These are phyloP conservation scores for Tylopilus sp. DNA, from an alignment of 768 basidiomycete species.

Conservation along the genomic window DNA sequence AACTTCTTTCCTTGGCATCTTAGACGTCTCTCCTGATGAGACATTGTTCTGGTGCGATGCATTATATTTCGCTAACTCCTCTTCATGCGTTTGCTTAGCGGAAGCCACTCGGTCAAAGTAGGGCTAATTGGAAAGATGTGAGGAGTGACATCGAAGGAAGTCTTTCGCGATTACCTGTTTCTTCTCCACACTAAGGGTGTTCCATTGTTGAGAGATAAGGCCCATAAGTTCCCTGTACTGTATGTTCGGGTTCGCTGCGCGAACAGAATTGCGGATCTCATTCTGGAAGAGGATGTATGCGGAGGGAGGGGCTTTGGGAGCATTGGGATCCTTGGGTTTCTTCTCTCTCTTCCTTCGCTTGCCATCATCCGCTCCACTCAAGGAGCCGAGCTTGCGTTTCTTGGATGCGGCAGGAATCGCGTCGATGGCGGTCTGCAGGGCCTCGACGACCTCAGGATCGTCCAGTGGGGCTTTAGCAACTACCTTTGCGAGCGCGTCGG, in stretches of 20 bases:
- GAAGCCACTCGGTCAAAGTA: slow-evolving; percentile 42
- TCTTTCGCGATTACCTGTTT: slow-evolving; percentile 61
- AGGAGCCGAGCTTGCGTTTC: slow-evolving; percentile 48
- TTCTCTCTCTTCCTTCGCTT: slow-evolving; percentile 42
- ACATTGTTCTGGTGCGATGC: slow-evolving; percentile 48
- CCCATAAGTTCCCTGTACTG: slow-evolving; percentile 69
- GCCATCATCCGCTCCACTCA: slow-evolving; percentile 37
- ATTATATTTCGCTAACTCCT: slow-evolving; percentile 64
- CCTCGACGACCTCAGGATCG: slow-evolving; percentile 28
- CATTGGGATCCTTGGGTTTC: slow-evolving; percentile 83
- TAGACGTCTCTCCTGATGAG: slow-evolving; percentile 44
- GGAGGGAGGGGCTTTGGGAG: slow-evolving; percentile 89
- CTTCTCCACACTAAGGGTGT: slow-evolving; percentile 56
- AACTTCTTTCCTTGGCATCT: slow-evolving; percentile 18
- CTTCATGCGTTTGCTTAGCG: slow-evolving; percentile 64
- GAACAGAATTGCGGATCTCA: slow-evolving; percentile 73
- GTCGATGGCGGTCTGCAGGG: slow-evolving; percentile 29
- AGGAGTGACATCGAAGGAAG: background rate
- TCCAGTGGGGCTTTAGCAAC: slow-evolving; percentile 39
- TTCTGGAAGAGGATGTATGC: slow-evolving; percentile 96
- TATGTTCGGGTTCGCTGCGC: slow-evolving; percentile 59
- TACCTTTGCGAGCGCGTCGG: slow-evolving; percentile 56
- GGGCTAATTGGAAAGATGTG: slow-evolving; percentile 19
- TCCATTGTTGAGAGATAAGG: slow-evolving; percentile 76
- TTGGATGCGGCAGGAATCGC: slow-evolving; percentile 33